These are phyloP conservation scores for Aspergillus sp. DNA, from an alignment of 2,329 filamentous ascomycete species.

Conservation along the genomic window DNA sequence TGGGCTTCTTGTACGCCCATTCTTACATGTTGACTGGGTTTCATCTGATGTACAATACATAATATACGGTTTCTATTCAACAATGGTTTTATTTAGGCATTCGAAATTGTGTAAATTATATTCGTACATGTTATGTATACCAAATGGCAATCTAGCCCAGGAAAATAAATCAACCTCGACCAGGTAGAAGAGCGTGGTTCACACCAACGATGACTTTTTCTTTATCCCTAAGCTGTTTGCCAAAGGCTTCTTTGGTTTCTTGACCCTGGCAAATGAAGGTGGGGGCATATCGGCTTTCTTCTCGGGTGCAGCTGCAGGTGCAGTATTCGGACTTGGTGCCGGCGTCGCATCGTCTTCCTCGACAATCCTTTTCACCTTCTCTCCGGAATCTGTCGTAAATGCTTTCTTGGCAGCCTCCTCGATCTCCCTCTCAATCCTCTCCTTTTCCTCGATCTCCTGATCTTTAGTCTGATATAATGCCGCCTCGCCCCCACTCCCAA, in stretches of 20 bases:
- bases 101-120: background rate
- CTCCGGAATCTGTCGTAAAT: constrained; percentile 58
- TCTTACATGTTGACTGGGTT: too few species aligned
- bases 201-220: constrained; percentile 58
- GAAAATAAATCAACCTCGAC: too few species aligned
- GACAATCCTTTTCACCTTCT: constrained; percentile 46
- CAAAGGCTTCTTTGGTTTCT: constrained; percentile 83
- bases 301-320: constrained; percentile 24
- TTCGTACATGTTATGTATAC: background rate
- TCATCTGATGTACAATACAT: constrained; percentile 5
- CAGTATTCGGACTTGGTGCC: constrained; percentile 12
- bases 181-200: background rate
- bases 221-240: constrained; percentile 73
- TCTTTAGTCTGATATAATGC: constrained; percentile 50
- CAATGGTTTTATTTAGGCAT: background rate
- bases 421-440: constrained; percentile 68
- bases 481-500: constrained; percentile 52
- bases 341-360: constrained; percentile 34
- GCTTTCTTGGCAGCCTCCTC: constrained; percentile 71
- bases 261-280: constrained; percentile 59
- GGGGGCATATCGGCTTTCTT: constrained; percentile 37
- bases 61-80: background rate
- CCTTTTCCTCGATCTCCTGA: constrained; percentile 50
- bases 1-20: too few species aligned
- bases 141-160: constrained; percentile 7